Base-by-base conservation (phyloP, 129 eudicot species). In the Oenanthe sinensis region DNA sequence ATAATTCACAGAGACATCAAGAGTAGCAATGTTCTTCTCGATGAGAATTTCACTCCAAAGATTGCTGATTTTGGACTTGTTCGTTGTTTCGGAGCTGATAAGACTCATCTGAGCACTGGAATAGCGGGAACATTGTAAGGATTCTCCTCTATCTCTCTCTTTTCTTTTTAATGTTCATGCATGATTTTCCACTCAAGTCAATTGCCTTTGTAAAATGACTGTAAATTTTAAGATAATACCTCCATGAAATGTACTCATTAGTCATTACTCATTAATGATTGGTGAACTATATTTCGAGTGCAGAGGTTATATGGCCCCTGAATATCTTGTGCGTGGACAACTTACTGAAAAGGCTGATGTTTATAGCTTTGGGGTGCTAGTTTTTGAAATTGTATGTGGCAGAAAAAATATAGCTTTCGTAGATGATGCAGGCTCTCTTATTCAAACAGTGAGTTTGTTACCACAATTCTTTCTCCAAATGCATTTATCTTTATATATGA, bases 41-140 rank as follows among this genome's bases (percentile, higher is more conserved):
- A 70, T 24, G 74, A 70, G 74, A 39, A 39, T 70, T 36, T 70
- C 74, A 70, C 44, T 37, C 74, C 74, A 36, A 70, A 70, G 47
- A 70, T 70, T 37, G 74, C 74, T 70, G 74, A 70, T 70, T 70
- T 70, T 70, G 74, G 74, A 70, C 74, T 70, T 17, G 47, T 39
- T 70, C 44, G 74, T 37, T 70, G 74, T 19, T 70, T 70, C 0
- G 74, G 74, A 39, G 45, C 74, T 37, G 74, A 70, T 19, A 70
- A 70, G 45, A 70, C 47, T 70, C 74, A 70, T 37, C 74, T 70
- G 20, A 70, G 44, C 74, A 70, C 74, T 39, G 74, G 74, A 70
- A 70, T 70, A 37, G 74, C 74, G 0, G 74, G 74, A 17, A 70
- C 74, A 70, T 22, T 70, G 74, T 70, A 70, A 70, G 74, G 24